Percentiles rank a stretch among this genome's conserved stretches.
Evolutionary conservation across 495 filamentous ascomycete genomes (phyloP).

Genomic region (Penicillium bovifimosum): DNA sequence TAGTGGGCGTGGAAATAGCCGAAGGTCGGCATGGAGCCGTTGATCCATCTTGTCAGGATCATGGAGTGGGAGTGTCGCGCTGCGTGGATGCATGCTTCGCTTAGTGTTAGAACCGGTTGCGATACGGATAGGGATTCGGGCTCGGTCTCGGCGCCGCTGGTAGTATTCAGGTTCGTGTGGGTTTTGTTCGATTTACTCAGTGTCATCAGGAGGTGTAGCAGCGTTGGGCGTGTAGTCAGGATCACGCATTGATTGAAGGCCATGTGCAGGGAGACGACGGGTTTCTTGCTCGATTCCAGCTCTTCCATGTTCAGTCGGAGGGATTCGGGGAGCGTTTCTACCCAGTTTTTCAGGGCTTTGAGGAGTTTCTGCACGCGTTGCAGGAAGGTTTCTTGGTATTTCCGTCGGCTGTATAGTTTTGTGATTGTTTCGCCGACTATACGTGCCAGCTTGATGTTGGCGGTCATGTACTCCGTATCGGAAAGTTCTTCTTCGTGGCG

Average conservation of each 20-base stretch:
- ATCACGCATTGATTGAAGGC: slow-evolving; percentile 43
- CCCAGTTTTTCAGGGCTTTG: slow-evolving; percentile 43
- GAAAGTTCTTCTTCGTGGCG: slow-evolving; percentile 40
- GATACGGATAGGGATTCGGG: slow-evolving; percentile 21
- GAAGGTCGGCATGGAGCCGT: slow-evolving; percentile 40
- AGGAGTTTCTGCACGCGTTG: slow-evolving; percentile 41
- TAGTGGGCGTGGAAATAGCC: slow-evolving; percentile 45
- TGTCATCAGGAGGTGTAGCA: slow-evolving; percentile 39
- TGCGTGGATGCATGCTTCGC: slow-evolving; percentile 43
- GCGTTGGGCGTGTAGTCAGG: slow-evolving; percentile 37
- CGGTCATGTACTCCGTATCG: slow-evolving; percentile 36
- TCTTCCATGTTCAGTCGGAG: slow-evolving; percentile 36
- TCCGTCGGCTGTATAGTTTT: slow-evolving; percentile 39
- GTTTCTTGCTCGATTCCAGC: slow-evolving; percentile 35
- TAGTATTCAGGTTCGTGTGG: neutral
- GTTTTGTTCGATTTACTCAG: slow-evolving; percentile 19
- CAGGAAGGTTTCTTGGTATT: slow-evolving; percentile 40
- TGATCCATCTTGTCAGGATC: slow-evolving; percentile 42
- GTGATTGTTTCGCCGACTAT: slow-evolving; percentile 42
- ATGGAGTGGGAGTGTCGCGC: slow-evolving; percentile 40
- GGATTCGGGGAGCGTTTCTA: slow-evolving; percentile 38
- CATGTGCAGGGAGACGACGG: slow-evolving; percentile 37
- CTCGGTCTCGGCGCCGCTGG: neutral
- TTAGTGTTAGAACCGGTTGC: slow-evolving; percentile 37
- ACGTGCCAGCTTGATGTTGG: slow-evolving; percentile 37